Conservation (phyloP, 805 yeast genomes). For the Pichia rugopelliculosa region DNA sequence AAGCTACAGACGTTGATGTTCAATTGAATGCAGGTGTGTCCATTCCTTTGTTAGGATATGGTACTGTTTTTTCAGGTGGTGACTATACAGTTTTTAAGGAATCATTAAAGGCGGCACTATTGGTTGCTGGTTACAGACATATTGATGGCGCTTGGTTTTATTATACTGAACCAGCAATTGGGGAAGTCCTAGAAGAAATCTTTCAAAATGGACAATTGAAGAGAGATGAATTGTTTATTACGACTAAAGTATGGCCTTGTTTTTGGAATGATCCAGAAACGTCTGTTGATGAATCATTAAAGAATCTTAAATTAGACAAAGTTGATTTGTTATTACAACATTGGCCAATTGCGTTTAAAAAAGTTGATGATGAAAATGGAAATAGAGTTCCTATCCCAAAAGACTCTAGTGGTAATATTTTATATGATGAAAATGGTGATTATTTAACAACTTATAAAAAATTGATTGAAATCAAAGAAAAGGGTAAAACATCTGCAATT, state of each 20-base stretch:
- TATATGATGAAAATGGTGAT: constrained; percentile 78
- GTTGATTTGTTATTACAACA: constrained; percentile 42
- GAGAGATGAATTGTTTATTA: constrained; percentile 54
- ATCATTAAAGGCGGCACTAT: constrained; percentile 20
- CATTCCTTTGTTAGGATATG: constrained; percentile 66
- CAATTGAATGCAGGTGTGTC: constrained; percentile 53
- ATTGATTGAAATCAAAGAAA: constrained; percentile 56
- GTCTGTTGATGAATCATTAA: constrained; percentile 35
- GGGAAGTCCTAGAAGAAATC: constrained; percentile 40
- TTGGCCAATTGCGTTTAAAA: constrained; percentile 40
- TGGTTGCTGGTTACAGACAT: constrained; percentile 40
- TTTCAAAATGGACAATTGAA: constrained; percentile 39
- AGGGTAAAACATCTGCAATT: constrained; percentile 41
- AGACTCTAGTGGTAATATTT: constrained; percentile 36
- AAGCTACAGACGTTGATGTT: constrained; percentile 14
- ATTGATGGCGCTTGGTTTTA: constrained; percentile 49
- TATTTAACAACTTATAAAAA: constrained; percentile 67
- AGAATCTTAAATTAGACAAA: constrained; percentile 36
- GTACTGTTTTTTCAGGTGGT: constrained; percentile 38
- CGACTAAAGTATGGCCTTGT: constrained; percentile 64
- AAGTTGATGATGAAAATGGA: constrained; percentile 32
- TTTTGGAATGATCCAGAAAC: constrained; percentile 33
- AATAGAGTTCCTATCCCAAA: constrained; percentile 29
- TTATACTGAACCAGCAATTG: constrained; percentile 37
- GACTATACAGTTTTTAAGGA: constrained; percentile 12